Base-by-base conservation (phyloP, 179 eudicot species). In the Beta macrorhiza region DNA sequence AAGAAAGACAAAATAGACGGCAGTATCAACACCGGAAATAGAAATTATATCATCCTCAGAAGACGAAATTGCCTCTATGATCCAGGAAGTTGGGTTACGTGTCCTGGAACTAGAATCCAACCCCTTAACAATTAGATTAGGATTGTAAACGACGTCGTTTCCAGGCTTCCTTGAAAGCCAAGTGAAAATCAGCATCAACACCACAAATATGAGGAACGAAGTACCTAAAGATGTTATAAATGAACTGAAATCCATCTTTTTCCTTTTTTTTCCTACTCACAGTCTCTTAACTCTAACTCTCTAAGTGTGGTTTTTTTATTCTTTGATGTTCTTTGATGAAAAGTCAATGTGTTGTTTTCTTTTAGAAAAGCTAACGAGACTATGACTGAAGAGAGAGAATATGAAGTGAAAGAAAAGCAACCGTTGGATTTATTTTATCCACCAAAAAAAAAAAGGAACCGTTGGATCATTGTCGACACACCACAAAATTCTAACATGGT, bases 51-150 rank as follows among this genome's bases (percentile, higher is more conserved):
- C 97, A 56, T 83, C 82, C 73, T 96, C 99, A n/a, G 91, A 42
- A 5, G 98, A 94, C 44, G 86, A 79, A 13, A 90, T 0, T 0
- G 98, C 96, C 76, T 96, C 97, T 32, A 79, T 85, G 82, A 96
- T 92, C 99, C 99, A 96, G 0, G 96, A 74, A 62, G 91, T 84
- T 7, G 99, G 99, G 90, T 94, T 96, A 1, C 98, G 91, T 79
- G 88, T 80, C 65, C 82, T 59, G 7, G 89, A 65, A 19, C 87
- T 86, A 49, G 92, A 87, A 57, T 90, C 96, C 89, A 92, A 7
- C 4, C 98, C 97, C 79, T 80, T 91, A 0, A 92, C 82, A 79
- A 96, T 89, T 82, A 97, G 93, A 75, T 91, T 96, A 64, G 99
- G 97, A 72, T 90, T 92, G 81, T 96, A 96, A 11, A 96, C 74